Evolutionary conservation across 257 asterid genomes (phyloP), one percentile per base, ranked within the genome.

Genomic region (Mitragyna speciosa): DNA sequence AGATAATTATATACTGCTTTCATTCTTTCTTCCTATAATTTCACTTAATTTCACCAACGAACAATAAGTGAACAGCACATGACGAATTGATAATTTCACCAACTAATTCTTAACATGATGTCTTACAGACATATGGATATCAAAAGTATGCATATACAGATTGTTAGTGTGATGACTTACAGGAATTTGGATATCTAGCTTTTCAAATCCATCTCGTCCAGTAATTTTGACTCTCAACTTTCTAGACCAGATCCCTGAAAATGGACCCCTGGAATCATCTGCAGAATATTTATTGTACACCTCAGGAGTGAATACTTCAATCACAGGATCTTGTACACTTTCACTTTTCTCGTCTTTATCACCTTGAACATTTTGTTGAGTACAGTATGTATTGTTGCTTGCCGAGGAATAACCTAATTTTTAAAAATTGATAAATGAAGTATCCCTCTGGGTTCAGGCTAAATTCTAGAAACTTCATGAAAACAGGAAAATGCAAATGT

Each of bases 111-210:
- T 12, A 56, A 47, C 45, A 48, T 69, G 51, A 58, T 68, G 83
- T 87, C 97, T 90, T 90, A 94, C 98, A 61, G 97, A 97, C 83
- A 95, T 88, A 65, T 89, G 89, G 74, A 95, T 87, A 84, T 95
- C 97, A 45, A 45, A 1, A 45, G 1, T 45, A 45, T 45, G 49
- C 8, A 45, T 11, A 7, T 5, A 36, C 12, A 24, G 2, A 56
- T 20, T 11, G 6, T 56, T 12, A 56, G 48, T 33, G 36, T 52
- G 45, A 58, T 68, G 83, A 88, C 97, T 90, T 90, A 94, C 98
- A 61, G 98, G 98, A 85, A 95, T 87, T 70, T 89, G 89, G 74
- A 95, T 87, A 85, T 95, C 98, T 71, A 95, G 98, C 83, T 86
- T 91, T 83, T 89, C 98, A 77, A 72, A 88, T 80, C 97, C 98